Conservation (phyloP, 2,329 filamentous ascomycete genomes). For the Fusarium sp. region DNA sequence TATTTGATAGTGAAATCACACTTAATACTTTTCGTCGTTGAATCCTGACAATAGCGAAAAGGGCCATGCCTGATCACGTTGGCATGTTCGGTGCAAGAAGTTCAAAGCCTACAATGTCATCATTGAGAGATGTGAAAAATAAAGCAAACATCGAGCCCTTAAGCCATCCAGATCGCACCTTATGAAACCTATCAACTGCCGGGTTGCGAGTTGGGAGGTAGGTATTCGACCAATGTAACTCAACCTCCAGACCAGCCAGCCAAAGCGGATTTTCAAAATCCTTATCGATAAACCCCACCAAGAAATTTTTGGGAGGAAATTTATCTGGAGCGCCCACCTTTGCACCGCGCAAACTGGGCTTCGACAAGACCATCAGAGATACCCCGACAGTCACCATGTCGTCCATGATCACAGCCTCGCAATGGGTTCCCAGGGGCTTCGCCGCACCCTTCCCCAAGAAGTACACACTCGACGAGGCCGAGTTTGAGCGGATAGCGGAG, state of each 20-base stretch:
- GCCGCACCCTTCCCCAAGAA: constrained; percentile 78
- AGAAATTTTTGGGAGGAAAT: constrained; percentile 49
- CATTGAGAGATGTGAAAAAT: not conserved
- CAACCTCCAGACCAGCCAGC: not conserved
- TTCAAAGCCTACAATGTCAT: not conserved
- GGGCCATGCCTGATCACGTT: not conserved
- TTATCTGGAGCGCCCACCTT: constrained; percentile 38
- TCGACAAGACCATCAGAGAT: constrained; percentile 37
- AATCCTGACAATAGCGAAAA: not conserved
- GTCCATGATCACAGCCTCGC: constrained; percentile 75
- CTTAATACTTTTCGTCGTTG: not conserved
- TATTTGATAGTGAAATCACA: no score
- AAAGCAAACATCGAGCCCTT: not conserved
- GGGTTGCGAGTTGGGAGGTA: no score
- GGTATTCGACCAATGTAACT: not conserved
- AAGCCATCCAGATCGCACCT: not conserved
- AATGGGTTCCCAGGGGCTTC: constrained; percentile 79
- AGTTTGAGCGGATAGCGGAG: constrained; percentile 77
- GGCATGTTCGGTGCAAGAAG: not conserved
- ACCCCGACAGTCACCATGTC: constrained; percentile 58
- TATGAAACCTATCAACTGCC: not conserved
- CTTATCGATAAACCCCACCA: constrained; percentile 54
- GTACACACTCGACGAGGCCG: constrained; percentile 77
- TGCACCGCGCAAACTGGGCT: constrained; percentile 23
- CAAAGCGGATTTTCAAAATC: not conserved